These are phyloP conservation scores for Penicillium salamii DNA, from an alignment of 495 filamentous ascomycete species.

Conservation along the genomic window DNA sequence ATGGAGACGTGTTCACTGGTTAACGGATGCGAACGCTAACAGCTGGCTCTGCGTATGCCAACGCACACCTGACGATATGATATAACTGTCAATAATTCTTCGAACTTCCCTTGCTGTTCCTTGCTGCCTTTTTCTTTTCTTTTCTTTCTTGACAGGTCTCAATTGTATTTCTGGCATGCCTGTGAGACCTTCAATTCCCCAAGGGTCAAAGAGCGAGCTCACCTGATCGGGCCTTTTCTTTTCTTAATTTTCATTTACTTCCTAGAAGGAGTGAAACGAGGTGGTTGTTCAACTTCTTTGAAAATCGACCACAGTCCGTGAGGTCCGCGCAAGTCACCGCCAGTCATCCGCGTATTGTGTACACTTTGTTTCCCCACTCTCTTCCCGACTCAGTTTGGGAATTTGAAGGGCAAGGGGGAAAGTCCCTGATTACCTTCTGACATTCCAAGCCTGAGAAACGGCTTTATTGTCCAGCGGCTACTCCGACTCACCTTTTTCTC, in stretches of 20 bases:
- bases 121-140: constrained; percentile 9
- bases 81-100: background rate
- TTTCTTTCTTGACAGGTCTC: background rate
- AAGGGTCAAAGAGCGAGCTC: constrained; percentile 13
- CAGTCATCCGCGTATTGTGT: background rate
- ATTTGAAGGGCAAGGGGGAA: constrained; percentile 7
- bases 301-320: too few relatives aligned
- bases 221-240: constrained; percentile 2
- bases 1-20: too few relatives aligned
- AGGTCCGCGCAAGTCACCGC: too few relatives aligned
- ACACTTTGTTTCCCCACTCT: background rate
- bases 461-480: too few relatives aligned
- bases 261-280: too few relatives aligned
- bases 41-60: constrained; percentile 17
- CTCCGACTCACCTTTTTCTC: background rate
- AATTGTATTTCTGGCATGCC: background rate
- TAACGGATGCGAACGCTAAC: background rate
- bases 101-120: background rate
- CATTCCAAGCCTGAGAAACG: constrained; percentile 3
- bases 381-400: background rate
- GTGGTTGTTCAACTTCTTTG: too few relatives aligned
- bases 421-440: constrained; percentile 1
- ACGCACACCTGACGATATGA: constrained; percentile 12
- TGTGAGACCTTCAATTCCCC: constrained; percentile 11
- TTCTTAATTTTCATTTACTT: background rate